Percentiles rank a stretch among this genome's conserved stretches.
Conservation (phyloP, 768 basidiomycete genomes). For the Lenzites betulinus region DNA sequence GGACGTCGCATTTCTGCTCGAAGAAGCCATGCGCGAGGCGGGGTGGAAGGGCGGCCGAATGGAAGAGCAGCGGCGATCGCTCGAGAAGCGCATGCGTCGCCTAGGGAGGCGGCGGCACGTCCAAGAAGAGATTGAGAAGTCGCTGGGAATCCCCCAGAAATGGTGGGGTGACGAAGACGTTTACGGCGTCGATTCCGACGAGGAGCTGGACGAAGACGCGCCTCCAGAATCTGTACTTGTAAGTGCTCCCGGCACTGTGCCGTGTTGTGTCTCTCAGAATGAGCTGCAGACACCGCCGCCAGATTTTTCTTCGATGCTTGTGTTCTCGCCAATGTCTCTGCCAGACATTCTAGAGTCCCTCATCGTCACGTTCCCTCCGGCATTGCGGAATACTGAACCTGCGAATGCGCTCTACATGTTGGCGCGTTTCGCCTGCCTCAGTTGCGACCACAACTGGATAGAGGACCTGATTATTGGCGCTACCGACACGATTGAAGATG, state of each 20-base stretch:
- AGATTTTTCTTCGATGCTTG: conserved; percentile 89
- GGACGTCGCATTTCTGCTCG: conserved; percentile 83
- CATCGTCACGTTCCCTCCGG: conserved; percentile 73
- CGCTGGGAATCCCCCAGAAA: conserved; percentile 54
- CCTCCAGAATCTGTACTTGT: conserved; percentile 31
- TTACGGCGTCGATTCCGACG: conserved; percentile 38
- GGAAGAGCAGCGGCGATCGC: conserved; percentile 62
- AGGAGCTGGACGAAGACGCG: conserved; percentile 52
- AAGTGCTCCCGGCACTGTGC: conserved; percentile 12
- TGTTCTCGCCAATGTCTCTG: conserved; percentile 81
- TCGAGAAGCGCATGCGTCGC: conserved; percentile 60
- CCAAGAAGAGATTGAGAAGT: conserved; percentile 57
- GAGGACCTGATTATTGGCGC: conserved; percentile 92
- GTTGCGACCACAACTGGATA: conserved; percentile 89
- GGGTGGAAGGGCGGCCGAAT: conserved; percentile 82
- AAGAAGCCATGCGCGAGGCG: conserved; percentile 84
- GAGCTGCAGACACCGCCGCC: conserved; percentile 62
- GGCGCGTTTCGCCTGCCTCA: conserved; percentile 88
- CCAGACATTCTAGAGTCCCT: conserved; percentile 81
- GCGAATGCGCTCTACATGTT: conserved; percentile 91
- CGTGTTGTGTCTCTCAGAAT: conserved; percentile 24
- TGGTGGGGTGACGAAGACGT: conserved; percentile 66
- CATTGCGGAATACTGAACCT: conserved; percentile 76
- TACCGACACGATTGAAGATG: conserved; percentile 89
- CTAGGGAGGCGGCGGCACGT: conserved; percentile 55